These are phyloP conservation scores for Cinnamomum chago DNA, from an alignment of 164 flowering plant genomes.

Conservation along the genomic window DNA sequence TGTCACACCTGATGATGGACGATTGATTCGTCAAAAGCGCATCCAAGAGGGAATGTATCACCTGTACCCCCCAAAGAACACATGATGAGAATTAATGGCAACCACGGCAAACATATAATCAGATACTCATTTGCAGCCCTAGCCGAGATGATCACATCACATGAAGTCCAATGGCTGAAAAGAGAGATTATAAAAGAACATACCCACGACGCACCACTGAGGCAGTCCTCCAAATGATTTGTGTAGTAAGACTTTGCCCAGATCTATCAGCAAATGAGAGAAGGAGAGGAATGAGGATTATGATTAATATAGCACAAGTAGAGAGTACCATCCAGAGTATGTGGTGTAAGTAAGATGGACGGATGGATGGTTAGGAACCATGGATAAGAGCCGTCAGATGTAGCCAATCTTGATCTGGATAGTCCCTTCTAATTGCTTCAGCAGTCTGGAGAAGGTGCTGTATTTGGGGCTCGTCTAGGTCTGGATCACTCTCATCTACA, in stretches of 20 bases:
- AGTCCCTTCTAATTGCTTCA: conserved; percentile 40
- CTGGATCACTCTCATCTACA: conserved; percentile 44
- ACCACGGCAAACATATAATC: too few relatives aligned
- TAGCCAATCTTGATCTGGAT: conserved; percentile 43
- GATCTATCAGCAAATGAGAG: conserved; percentile 16
- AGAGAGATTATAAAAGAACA: background rate
- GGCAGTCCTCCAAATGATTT: conserved; percentile 31
- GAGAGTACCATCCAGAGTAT: too few relatives aligned
- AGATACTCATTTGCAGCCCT: background rate
- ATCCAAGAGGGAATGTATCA: conserved; percentile 74
- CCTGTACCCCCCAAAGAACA: conserved; percentile 24
- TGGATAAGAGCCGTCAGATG: conserved; percentile 47
- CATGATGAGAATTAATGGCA: too few relatives aligned
- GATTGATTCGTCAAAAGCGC: conserved; percentile 59
- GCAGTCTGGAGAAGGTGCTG: conserved; percentile 40
- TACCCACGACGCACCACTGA: conserved; percentile 43
- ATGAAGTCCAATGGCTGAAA: background rate
- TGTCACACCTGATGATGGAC: conserved; percentile 60
- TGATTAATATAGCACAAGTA: too few relatives aligned
- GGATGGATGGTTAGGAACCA: conserved; percentile 20
- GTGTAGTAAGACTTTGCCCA: conserved; percentile 39
- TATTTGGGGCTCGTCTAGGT: conserved; percentile 44
- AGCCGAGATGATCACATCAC: background rate
- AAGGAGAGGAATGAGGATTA: background rate
- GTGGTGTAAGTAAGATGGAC: too few relatives aligned